Base-by-base conservation (phyloP, 2,329 filamentous ascomycete genomes). In the Penicillium capsulatum region DNA sequence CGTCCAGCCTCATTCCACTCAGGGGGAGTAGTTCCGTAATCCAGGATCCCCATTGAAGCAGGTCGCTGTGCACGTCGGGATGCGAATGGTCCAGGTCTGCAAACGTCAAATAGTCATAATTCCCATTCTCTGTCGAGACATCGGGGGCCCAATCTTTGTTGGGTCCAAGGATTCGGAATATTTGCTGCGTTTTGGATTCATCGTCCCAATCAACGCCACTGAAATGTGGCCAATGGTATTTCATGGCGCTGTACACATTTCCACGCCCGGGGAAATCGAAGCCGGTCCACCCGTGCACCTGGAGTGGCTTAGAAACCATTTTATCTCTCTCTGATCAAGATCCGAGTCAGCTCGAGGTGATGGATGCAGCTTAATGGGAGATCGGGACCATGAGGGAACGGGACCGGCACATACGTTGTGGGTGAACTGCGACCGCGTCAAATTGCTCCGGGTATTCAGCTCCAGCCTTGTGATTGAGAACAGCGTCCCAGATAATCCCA, bases 381-480 rank as follows among this genome's bases (percentile, higher is more conserved):
- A n/a, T n/a, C n/a, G n/a, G n/a, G 22, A 24, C 7, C 11, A 11
- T 11, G 7, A 7, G 4, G 1, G 9, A 17, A 8, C 30, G 8
- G 19, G 7, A 27, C 6, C 3, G 17, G 3, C 17, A 7, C 7
- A 7, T 48, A 69, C 69, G 47, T 40, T 77, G 60, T 0, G 67
- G 60, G 55, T 86, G 75, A 16, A 86, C 83, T 59, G 82, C 79
- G 31, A 83, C 72, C 2, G 79, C 81, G 42, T 68, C 65, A 40
- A 75, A 82, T 38, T 74, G 73, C 57, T 86, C 83, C 17, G 74
- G 79, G 36, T 70, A 70, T 57, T 87, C 83, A 5, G 80, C 83
- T 2, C 75, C 82, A 2, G 81, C 80, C 58, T 83, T 85, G 58
- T 86, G 83, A 53, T 86, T 87, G 31, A 86, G 66, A 5, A 88